Conservation (phyloP, 495 filamentous ascomycete species). For the Jackrogersella multiformis region DNA sequence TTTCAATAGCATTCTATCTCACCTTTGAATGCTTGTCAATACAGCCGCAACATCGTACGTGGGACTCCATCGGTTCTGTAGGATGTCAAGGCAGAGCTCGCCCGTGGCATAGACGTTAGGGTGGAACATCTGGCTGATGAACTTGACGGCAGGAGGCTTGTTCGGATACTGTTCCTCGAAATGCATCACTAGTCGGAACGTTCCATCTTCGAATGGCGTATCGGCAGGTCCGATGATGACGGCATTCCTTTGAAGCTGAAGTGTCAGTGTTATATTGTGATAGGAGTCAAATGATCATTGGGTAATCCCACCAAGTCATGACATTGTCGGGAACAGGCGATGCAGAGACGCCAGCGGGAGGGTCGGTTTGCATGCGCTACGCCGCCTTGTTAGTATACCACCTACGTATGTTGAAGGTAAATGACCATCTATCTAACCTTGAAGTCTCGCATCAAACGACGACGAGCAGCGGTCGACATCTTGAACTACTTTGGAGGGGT, state of each 20-base stretch:
- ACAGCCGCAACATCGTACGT: conserved; percentile 98
- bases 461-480: conserved; percentile 94
- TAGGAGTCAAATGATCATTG: conserved; percentile 1
- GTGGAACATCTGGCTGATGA: conserved; percentile 99
- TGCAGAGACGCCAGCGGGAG: conserved; percentile 94
- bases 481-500: conserved; percentile 26
- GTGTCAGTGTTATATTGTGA: conserved; percentile 23
- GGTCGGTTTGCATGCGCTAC: conserved; percentile 99
- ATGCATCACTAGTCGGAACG: conserved; percentile 97
- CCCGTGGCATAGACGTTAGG: conserved; percentile 98
- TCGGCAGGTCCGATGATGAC: conserved; percentile 98
- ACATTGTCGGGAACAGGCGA: conserved; percentile 98
- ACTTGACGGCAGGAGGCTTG: conserved; percentile 96
- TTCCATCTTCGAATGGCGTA: conserved; percentile 98
- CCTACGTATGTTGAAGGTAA: neutral
- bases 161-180: conserved; percentile 99
- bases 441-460: conserved; percentile 97
- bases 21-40: conserved; percentile 98
- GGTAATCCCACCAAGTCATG: conserved; percentile 91
- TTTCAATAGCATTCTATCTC: conserved; percentile 14
- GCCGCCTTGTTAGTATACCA: conserved; percentile 15
- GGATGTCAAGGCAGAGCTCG: conserved; percentile 94
- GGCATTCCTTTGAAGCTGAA: conserved; percentile 77
- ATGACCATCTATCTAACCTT: conserved; percentile 76
- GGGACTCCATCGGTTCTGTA: conserved; percentile 98